phyloP scores from a whole-genome alignment of 768 basidiomycete genomes.

The Rhizopogon sp. region DNA sequence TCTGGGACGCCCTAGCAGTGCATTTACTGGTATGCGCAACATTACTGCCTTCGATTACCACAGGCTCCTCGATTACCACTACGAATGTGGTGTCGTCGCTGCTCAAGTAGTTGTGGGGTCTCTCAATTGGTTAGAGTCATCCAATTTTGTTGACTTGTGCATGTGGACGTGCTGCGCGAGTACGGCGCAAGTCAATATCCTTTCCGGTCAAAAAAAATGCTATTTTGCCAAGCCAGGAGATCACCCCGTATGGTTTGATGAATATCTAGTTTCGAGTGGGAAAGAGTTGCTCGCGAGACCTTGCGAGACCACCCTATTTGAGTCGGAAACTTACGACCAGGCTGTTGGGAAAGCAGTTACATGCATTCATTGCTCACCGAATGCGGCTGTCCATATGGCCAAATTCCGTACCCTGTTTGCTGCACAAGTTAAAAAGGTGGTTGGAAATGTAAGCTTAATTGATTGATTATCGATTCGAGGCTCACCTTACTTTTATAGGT shows the following conservation, averaged over 20 bases:
- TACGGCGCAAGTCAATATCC: too few relatives aligned
- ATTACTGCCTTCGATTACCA: conserved; percentile 37
- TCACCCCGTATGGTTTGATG: not conserved
- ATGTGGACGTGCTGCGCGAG: not conserved
- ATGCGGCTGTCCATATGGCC: not conserved
- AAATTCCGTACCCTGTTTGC: not conserved
- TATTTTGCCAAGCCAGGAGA: too few relatives aligned
- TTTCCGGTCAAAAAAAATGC: too few relatives aligned
- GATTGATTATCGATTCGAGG: conserved; percentile 1
- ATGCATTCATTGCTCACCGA: too few relatives aligned
- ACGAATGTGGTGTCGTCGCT: conserved; percentile 26
- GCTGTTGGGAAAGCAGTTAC: not conserved
- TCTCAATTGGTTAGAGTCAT: conserved; percentile 3
- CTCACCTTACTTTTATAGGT: not conserved
- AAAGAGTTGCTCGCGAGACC: not conserved
- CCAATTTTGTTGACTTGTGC: not conserved
- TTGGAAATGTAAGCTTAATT: not conserved
- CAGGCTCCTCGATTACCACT: conserved; percentile 38
- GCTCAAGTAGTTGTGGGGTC: conserved; percentile 4
- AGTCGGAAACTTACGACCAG: not conserved
- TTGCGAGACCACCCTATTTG: not conserved
- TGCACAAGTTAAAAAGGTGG: not conserved
- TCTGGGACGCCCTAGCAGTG: conserved; percentile 6
- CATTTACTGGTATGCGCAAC: conserved; percentile 32
- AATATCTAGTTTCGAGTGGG: not conserved